phyloP scores from a whole-genome alignment of 2,329 filamentous ascomycete species.

The Penicillium sp. region DNA sequence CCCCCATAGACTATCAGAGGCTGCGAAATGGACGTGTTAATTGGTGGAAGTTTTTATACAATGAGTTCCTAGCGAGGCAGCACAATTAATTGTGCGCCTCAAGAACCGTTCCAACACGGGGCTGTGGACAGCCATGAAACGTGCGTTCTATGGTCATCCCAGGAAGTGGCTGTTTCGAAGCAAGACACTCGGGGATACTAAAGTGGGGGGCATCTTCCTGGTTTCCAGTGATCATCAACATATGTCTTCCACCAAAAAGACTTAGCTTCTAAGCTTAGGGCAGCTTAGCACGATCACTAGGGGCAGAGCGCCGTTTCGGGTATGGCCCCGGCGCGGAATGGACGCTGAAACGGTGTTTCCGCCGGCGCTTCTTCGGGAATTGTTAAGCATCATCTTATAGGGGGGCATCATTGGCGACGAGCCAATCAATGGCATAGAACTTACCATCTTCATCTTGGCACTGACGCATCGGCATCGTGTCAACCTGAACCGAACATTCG shows the following conservation, averaged over 20 bases:
- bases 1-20: not conserved
- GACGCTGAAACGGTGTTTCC: not conserved
- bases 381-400: not conserved
- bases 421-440: not conserved
- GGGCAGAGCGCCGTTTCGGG: not conserved
- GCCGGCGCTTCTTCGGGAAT: not conserved
- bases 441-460: not conserved
- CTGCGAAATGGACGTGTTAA: not conserved
- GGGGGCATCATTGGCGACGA: not conserved
- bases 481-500: not conserved
- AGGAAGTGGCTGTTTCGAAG: conserved; percentile 1
- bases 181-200: not conserved
- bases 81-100: not conserved
- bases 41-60: not conserved
- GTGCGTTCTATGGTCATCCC: not conserved
- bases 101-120: not conserved
- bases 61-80: not conserved
- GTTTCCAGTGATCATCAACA: not conserved
- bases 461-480: not conserved
- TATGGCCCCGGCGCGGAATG: not conserved
- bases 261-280: too few species aligned
- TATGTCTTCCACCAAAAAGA: too few species aligned
- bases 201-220: not conserved
- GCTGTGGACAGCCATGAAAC: not conserved
- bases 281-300: not conserved